Evolutionary conservation across 164 flowering plant genomes (phyloP).

Genomic region (Nymphaea thermarum): DNA sequence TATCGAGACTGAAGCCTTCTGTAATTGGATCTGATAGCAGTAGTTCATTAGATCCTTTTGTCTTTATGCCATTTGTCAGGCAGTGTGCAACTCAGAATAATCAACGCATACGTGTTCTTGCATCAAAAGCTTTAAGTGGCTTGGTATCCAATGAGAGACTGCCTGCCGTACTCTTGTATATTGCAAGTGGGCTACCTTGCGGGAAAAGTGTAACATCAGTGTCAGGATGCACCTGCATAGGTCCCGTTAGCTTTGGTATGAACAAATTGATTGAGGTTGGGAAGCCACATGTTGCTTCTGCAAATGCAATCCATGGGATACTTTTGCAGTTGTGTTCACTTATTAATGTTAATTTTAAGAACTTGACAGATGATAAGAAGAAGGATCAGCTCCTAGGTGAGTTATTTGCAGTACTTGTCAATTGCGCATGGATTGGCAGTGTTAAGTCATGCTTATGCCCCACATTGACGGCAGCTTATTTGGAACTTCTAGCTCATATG

Average conservation of each 20-base stretch:
- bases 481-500: conserved; percentile 62
- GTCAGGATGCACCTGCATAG: conserved; percentile 4
- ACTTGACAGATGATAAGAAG: conserved; percentile 50
- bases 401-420: conserved; percentile 35
- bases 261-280: conserved; percentile 3
- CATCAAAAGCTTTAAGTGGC: conserved; percentile 81
- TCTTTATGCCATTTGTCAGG: conserved; percentile 75
- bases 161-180: conserved; percentile 37
- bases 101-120: conserved; percentile 78
- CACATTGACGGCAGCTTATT: conserved; percentile 40
- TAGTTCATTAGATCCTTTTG: conserved; percentile 77
- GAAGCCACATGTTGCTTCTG: conserved; percentile 17
- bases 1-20: conserved; percentile 98
- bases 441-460: conserved; percentile 59
- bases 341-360: conserved; percentile 62
- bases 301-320: conserved; percentile 75
- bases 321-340: conserved; percentile 70
- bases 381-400: conserved; percentile 51
- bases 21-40: conserved; percentile 58
- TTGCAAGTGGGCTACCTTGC: conserved; percentile 62
- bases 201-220: conserved; percentile 3
- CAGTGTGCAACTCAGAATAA: conserved; percentile 85
- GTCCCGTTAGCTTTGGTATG: conserved; percentile 4
- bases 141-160: conserved; percentile 88
- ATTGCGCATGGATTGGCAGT: conserved; percentile 70